Base-by-base conservation (phyloP, 257 asterid genomes). In the Solanum ossicruentum region DNA sequence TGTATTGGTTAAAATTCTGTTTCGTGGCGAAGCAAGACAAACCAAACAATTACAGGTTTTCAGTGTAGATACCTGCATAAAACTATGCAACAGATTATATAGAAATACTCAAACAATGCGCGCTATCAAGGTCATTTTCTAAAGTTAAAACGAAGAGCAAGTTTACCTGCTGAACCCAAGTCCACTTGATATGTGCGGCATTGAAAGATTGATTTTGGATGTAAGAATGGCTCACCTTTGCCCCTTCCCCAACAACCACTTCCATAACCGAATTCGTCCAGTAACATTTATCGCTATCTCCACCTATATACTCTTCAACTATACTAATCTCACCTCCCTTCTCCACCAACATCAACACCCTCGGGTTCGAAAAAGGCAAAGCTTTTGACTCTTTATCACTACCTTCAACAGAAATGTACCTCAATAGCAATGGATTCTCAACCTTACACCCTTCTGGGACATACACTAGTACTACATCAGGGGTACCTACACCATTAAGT, bases 141-240 rank as follows among this genome's bases (percentile, higher is more conserved):
- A 41, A 36, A 36, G 11, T 32, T 3, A 16, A 16, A 67, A 67
- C 16, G 49, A 36, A 8, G 23, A 69, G 13, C 26, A 69, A 36
- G 26, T 70, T 39, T 70, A 70, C 78, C 78, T 70, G 78, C 26
- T 39, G 90, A 93, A 93, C 97, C 13, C 93, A 95, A 84, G 98
- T 93, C 98, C 98, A 95, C 89, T 95, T 95, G 84, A 91, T 92
- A 90, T 95, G 99, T 36, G 94, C 98, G 88, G 98, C 95, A 80
- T 84, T 88, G 58, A 88, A 87, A 43, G 99, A 95, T 89, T 94
- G 98, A 36, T 90, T 89, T 84, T 94, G 99, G 63, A 95, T 86
- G 86, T 94, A 94, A 81, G 98, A 95, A 88, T 95, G 99, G 69
- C 85, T 90, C 23, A 94, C 94, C 81, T 91, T 95, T 26, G 94